These are phyloP conservation scores for Trichoderma afroharzianum DNA, from an alignment of 2,329 filamentous ascomycete species.

Conservation along the genomic window DNA sequence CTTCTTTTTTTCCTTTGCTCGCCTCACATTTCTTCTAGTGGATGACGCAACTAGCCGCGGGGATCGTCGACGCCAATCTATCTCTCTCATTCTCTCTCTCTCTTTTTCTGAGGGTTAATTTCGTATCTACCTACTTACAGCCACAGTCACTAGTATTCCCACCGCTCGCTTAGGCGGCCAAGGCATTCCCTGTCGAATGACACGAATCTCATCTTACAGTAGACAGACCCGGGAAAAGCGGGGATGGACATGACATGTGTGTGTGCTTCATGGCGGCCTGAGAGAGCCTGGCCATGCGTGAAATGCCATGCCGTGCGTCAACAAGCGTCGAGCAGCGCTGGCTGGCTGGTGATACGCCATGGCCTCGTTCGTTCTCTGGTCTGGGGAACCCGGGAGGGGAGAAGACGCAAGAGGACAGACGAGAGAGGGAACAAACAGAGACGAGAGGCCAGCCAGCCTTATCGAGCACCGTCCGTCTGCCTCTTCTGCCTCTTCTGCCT, in stretches of 20 bases:
- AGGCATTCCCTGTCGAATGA: neutral
- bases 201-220: neutral
- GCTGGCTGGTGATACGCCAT: neutral
- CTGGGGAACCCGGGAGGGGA: neutral
- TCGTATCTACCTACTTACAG: neutral
- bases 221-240: slow-evolving; percentile 1
- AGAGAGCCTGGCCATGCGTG: neutral
- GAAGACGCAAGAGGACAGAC: no score
- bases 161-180: neutral
- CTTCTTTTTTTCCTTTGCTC: neutral
- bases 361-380: neutral
- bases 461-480: neutral
- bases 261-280: slow-evolving; percentile 1
- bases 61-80: neutral
- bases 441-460: neutral
- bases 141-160: neutral
- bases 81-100: neutral
- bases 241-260: neutral
- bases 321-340: neutral
- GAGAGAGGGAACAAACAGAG: neutral
- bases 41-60: neutral
- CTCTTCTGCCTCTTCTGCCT: neutral
- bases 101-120: neutral
- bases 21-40: neutral
- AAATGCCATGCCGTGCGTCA: slow-evolving; percentile 3